A percentile compares a stretch with the other conserved stretches of the same genome.
Evolutionary conservation across 2,329 filamentous ascomycete genomes (phyloP).

Genomic region (Epichloe coenophiala): DNA sequence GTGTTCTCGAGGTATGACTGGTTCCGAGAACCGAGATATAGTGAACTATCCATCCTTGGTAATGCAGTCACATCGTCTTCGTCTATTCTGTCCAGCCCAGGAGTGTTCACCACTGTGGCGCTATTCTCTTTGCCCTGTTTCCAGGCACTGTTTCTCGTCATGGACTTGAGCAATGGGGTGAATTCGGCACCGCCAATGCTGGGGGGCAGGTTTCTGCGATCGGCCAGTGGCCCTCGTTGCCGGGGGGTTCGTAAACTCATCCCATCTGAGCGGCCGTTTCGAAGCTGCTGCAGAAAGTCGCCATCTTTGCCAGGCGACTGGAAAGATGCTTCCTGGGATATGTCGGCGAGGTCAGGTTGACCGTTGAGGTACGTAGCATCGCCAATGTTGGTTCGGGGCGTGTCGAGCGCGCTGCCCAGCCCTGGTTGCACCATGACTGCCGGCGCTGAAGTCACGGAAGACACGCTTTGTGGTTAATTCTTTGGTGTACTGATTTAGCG

Average conservation of each 20-base stretch:
- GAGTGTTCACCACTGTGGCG: slow-evolving; percentile 49
- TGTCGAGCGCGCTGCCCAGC: slow-evolving; percentile 55
- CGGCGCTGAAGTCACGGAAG: not conserved
- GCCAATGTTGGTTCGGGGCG: slow-evolving; percentile 71
- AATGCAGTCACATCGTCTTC: slow-evolving; percentile 65
- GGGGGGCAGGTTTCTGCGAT: slow-evolving; percentile 57
- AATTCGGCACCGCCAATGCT: slow-evolving; percentile 63
- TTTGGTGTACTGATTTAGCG: not conserved
- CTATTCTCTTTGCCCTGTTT: slow-evolving; percentile 50
- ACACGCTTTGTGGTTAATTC: not conserved
- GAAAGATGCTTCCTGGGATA: slow-evolving; percentile 81
- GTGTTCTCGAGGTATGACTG: slow-evolving; percentile 56
- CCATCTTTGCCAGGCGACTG: slow-evolving; percentile 56
- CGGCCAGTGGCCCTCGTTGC: slow-evolving; percentile 52
- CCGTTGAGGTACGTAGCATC: slow-evolving; percentile 70
- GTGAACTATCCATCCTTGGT: slow-evolving; percentile 58
- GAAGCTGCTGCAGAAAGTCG: slow-evolving; percentile 63
- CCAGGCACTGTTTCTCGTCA: slow-evolving; percentile 58
- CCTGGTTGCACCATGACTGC: slow-evolving; percentile 49
- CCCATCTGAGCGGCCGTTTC: slow-evolving; percentile 46
- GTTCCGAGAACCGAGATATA: slow-evolving; percentile 52
- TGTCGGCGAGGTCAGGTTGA: slow-evolving; percentile 57
- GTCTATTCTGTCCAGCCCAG: slow-evolving; percentile 51
- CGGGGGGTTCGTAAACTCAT: slow-evolving; percentile 61
- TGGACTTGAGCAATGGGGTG: slow-evolving; percentile 79